Evolutionary conservation across 2,329 filamentous ascomycete genomes (phyloP).

Genomic region (Plectosphaerella cucumerina): DNA sequence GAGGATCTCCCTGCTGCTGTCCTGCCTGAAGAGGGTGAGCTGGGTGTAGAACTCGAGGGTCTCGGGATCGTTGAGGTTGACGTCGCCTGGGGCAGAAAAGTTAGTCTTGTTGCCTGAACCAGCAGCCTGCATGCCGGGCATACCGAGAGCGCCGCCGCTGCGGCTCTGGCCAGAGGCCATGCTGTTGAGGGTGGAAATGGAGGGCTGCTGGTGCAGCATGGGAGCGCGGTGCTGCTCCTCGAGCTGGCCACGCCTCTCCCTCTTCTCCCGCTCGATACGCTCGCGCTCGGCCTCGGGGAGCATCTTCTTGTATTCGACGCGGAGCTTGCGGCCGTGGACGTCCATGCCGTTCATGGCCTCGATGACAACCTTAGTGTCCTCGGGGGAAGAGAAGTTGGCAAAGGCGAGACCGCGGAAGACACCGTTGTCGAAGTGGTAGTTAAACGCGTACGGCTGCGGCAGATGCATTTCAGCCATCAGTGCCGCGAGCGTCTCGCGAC

Average conservation of each 20-base stretch:
- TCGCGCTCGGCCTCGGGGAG: conserved; percentile 90
- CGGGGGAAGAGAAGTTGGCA: conserved; percentile 94
- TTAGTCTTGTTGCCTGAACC: conserved; percentile 5
- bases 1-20: conserved; percentile 70
- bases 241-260: conserved; percentile 89
- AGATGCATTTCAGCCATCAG: conserved; percentile 94
- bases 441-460: conserved; percentile 95
- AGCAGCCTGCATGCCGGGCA: not conserved
- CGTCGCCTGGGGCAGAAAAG: conserved; percentile 44
- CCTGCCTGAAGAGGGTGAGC: conserved; percentile 82
- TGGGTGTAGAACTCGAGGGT: conserved; percentile 88
- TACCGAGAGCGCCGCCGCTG: conserved; percentile 18
- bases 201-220: conserved; percentile 78
- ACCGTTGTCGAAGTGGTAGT: conserved; percentile 98
- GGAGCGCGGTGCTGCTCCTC: conserved; percentile 89
- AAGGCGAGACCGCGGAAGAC: conserved; percentile 95
- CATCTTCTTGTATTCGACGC: conserved; percentile 99
- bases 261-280: conserved; percentile 93
- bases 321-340: conserved; percentile 86
- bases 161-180: conserved; percentile 59
- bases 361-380: conserved; percentile 91
- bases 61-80: conserved; percentile 87
- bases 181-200: conserved; percentile 73
- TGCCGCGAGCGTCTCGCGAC: conserved; percentile 89
- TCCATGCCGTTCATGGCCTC: conserved; percentile 94